A percentile compares a stretch with the other conserved stretches of the same genome.
Evolutionary conservation across 345 rosid species (phyloP).

Genomic region (Syzygium grande): DNA sequence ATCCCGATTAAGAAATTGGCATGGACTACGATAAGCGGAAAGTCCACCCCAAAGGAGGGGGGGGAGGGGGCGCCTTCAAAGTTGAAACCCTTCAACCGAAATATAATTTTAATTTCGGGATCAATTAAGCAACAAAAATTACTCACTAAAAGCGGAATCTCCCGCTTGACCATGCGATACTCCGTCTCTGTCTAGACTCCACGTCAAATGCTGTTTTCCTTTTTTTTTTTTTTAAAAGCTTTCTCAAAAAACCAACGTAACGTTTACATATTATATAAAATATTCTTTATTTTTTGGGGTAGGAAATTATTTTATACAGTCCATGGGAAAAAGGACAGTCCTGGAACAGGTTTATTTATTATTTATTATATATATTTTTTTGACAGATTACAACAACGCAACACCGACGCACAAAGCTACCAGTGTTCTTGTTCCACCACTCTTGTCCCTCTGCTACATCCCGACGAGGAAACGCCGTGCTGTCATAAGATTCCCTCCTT

Average conservation of each 20-base stretch:
- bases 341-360: no score
- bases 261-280: no score
- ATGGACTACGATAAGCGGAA: neutral
- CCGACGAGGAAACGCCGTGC: constrained; percentile 56
- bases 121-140: neutral
- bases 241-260: no score
- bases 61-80: neutral
- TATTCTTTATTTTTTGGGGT: no score
- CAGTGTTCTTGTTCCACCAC: neutral
- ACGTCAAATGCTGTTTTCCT: neutral
- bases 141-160: neutral
- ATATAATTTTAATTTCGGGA: neutral
- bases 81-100: neutral
- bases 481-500: constrained; percentile 56
- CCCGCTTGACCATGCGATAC: neutral
- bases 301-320: neutral
- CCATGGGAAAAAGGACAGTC: neutral
- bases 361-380: neutral
- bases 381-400: neutral
- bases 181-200: neutral
- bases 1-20: neutral
- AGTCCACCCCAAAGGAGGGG: neutral
- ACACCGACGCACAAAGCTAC: neutral
- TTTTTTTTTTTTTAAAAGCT: no score
- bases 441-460: constrained; percentile 18